Conservation (phyloP, 2,329 filamentous ascomycete genomes). For the Dactylellina haptotyla region DNA sequence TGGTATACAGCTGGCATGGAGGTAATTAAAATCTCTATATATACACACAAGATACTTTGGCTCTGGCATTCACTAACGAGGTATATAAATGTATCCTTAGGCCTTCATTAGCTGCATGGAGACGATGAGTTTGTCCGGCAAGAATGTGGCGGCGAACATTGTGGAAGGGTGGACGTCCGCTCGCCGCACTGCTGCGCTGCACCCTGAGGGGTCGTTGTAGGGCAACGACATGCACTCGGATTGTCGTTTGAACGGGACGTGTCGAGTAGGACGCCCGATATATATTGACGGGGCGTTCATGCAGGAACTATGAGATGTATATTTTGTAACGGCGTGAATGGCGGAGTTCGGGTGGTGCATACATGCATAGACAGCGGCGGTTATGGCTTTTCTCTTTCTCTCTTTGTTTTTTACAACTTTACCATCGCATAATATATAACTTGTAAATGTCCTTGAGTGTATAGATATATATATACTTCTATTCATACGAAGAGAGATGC, state of each 20-base stretch:
- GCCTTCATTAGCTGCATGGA: constrained; percentile 98
- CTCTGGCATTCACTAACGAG: too few relatives aligned
- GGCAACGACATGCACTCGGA: constrained; percentile 14
- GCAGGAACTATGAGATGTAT: background rate
- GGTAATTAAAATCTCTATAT: constrained; percentile 5
- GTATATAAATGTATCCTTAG: constrained; percentile 57
- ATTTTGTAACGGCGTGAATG: background rate
- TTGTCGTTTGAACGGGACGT: background rate
- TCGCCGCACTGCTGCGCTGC: constrained; percentile 19
- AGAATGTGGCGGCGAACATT: constrained; percentile 79
- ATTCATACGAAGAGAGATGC: background rate
- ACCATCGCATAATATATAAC: too few relatives aligned
- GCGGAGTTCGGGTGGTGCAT: too few relatives aligned
- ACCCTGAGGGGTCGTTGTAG: constrained; percentile 24
- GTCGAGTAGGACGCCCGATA: background rate
- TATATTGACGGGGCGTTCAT: too few relatives aligned
- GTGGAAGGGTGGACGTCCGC: constrained; percentile 68
- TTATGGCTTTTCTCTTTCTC: too few relatives aligned
- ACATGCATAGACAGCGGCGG: too few relatives aligned
- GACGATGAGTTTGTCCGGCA: constrained; percentile 90
- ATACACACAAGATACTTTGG: too few relatives aligned
- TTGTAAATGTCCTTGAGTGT: too few relatives aligned
- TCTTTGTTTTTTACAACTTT: too few relatives aligned
- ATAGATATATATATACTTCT: background rate
- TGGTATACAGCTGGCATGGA: constrained; percentile 73